Percentiles rank a stretch among this genome's conserved stretches.
phyloP scores from a whole-genome alignment of 805 yeast genomes.

The Lipomyces kockii region DNA sequence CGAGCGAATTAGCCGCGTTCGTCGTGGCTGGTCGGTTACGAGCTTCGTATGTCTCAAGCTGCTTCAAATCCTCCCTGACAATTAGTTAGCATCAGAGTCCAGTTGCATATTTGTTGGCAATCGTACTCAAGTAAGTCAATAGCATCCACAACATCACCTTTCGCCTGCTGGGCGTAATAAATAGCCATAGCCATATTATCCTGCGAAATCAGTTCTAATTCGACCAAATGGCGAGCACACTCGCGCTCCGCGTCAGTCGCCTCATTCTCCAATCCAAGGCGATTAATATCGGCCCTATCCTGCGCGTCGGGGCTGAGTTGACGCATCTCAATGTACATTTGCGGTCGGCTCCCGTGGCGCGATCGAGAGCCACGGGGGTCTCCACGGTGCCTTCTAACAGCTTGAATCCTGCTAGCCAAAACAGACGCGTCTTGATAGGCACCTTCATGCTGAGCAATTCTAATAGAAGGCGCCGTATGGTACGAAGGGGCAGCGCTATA shows the following conservation, averaged over 20 bases:
- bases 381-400: constrained; percentile 11
- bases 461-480: constrained; percentile 16
- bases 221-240: constrained; percentile 32
- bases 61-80: constrained; percentile 28
- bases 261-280: constrained; percentile 30
- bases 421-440: constrained; percentile 11
- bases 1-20: constrained; percentile 14
- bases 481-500: constrained; percentile 17
- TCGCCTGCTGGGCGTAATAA: constrained; percentile 34
- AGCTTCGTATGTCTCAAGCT: constrained; percentile 21
- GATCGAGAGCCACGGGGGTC: constrained; percentile 13
- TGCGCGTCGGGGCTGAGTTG: constrained; percentile 33
- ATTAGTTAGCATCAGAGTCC: neutral
- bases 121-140: constrained; percentile 31
- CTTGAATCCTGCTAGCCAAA: constrained; percentile 18
- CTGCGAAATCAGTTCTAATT: constrained; percentile 25
- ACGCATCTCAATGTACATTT: constrained; percentile 31
- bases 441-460: neutral
- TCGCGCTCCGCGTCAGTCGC: constrained; percentile 29
- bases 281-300: constrained; percentile 31
- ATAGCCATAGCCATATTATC: constrained; percentile 35
- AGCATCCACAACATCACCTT: constrained; percentile 33
- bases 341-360: constrained; percentile 14
- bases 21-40: constrained; percentile 18
- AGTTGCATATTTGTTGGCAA: neutral